Conservation (phyloP, 805 yeast genomes). For the Saccharomycopsis microspora region DNA sequence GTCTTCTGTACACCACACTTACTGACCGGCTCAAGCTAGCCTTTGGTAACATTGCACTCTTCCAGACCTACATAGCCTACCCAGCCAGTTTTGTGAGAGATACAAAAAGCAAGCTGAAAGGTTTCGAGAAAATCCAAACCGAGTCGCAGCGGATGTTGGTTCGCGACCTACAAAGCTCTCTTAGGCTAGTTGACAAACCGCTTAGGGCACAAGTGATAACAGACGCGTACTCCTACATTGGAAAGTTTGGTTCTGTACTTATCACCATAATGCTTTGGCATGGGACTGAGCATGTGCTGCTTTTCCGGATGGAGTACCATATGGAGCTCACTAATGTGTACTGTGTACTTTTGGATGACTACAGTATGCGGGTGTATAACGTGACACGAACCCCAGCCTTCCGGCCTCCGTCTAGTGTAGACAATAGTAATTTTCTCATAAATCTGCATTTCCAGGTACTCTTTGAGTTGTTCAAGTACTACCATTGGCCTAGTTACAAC, state of each 20-base stretch:
- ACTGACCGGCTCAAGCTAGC: constrained; percentile 4
- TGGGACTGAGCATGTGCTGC: background rate
- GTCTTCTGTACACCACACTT: background rate
- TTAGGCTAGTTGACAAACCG: background rate
- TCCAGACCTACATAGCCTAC: constrained; percentile 3
- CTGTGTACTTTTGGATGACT: constrained; percentile 2
- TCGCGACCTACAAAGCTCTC: background rate
- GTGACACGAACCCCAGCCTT: background rate
- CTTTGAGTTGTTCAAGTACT: constrained; percentile 4
- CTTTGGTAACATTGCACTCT: background rate
- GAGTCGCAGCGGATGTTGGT: background rate
- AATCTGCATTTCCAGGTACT: constrained; percentile 3
- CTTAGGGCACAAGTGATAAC: background rate
- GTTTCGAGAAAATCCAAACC: background rate
- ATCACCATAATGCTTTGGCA: constrained; percentile 1
- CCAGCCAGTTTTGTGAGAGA: background rate
- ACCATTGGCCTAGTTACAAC: constrained; percentile 7
- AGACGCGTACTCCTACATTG: constrained; percentile 2
- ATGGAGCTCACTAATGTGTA: background rate
- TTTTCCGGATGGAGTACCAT: background rate
- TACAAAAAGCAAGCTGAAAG: background rate
- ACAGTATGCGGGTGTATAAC: background rate
- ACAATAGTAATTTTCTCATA: constrained; percentile 1
- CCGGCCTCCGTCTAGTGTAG: constrained; percentile 1
- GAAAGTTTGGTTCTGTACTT: background rate